These are phyloP conservation scores for Sarocladiaceae sp. DNA, from an alignment of 2,329 filamentous ascomycete species.

Conservation along the genomic window DNA sequence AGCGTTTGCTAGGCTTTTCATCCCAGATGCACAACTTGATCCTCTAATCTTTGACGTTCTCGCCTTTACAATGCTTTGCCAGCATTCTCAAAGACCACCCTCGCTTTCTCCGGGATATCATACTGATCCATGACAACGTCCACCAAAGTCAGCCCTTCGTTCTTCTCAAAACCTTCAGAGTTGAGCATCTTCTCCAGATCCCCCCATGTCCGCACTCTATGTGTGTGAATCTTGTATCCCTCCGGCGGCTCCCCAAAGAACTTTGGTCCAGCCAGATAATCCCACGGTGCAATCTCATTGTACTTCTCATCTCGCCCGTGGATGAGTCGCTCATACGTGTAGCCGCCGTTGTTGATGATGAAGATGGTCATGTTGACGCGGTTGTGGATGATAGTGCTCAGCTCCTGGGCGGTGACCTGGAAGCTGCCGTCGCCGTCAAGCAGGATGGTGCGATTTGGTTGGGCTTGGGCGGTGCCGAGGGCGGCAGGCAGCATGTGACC, in stretches of 20 bases:
- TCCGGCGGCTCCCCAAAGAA: conserved; percentile 39
- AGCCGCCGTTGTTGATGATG: conserved; percentile 53
- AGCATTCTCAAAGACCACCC: conserved; percentile 6
- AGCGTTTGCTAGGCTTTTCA: too few species aligned
- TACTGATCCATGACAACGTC: conserved; percentile 5
- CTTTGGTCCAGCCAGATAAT: conserved; percentile 39
- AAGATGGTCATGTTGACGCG: conserved; percentile 43
- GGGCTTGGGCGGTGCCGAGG: conserved; percentile 48
- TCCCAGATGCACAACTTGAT: too few species aligned
- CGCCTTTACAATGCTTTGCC: neutral
- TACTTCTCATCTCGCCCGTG: conserved; percentile 47
- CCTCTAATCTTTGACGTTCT: too few species aligned
- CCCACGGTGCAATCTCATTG: conserved; percentile 49
- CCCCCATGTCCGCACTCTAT: conserved; percentile 2
- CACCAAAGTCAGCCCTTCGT: neutral
- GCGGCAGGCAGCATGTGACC: conserved; percentile 54
- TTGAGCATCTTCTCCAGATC: conserved; percentile 1
- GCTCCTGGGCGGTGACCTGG: conserved; percentile 60
- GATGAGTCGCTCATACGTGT: conserved; percentile 52
- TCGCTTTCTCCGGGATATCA: conserved; percentile 2
- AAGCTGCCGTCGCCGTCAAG: conserved; percentile 60
- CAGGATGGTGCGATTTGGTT: conserved; percentile 37
- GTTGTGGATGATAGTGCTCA: conserved; percentile 55
- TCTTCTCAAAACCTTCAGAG: neutral
- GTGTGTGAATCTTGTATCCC: conserved; percentile 14